Conservation (phyloP, 495 filamentous ascomycete genomes). For the Podospora tetraspora region DNA sequence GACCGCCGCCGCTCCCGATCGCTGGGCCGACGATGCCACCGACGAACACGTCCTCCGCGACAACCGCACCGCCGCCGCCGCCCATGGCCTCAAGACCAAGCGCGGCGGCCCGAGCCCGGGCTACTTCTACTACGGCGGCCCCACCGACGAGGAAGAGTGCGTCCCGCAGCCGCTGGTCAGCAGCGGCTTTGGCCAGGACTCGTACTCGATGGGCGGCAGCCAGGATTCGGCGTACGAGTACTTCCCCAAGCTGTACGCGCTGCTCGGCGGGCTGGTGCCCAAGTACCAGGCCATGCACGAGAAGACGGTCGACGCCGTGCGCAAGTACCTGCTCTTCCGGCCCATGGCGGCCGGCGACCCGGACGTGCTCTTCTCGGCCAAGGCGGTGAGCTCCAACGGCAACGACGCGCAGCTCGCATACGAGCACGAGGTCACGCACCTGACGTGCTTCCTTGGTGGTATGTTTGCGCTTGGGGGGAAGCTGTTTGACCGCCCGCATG, state of each 20-base stretch:
- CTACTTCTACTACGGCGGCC: slow-evolving; percentile 5
- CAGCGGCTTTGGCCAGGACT: slow-evolving; percentile 30
- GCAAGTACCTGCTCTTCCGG: slow-evolving; percentile 73
- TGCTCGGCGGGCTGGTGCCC: slow-evolving; percentile 75
- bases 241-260: slow-evolving; percentile 72
- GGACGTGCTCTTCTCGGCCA: slow-evolving; percentile 70
- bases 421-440: slow-evolving; percentile 63
- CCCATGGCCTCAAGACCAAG: background rate
- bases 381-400: slow-evolving; percentile 34
- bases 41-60: background rate
- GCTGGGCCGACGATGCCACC: background rate
- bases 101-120: background rate
- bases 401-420: slow-evolving; percentile 38
- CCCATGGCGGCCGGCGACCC: slow-evolving; percentile 73
- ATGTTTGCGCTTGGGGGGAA: slow-evolving; percentile 91
- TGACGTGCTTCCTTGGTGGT: slow-evolving; percentile 86
- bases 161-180: slow-evolving; percentile 47
- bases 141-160: slow-evolving; percentile 42
- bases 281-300: slow-evolving; percentile 83
- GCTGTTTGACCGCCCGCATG: slow-evolving; percentile 70
- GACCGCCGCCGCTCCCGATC: background rate
- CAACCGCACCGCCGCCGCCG: background rate
- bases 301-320: slow-evolving; percentile 61
- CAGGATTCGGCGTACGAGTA: slow-evolving; percentile 96
- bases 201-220: slow-evolving; percentile 64